phyloP scores from a whole-genome alignment of 2,329 filamentous ascomycete genomes.

The Exophiala spinifera region DNA sequence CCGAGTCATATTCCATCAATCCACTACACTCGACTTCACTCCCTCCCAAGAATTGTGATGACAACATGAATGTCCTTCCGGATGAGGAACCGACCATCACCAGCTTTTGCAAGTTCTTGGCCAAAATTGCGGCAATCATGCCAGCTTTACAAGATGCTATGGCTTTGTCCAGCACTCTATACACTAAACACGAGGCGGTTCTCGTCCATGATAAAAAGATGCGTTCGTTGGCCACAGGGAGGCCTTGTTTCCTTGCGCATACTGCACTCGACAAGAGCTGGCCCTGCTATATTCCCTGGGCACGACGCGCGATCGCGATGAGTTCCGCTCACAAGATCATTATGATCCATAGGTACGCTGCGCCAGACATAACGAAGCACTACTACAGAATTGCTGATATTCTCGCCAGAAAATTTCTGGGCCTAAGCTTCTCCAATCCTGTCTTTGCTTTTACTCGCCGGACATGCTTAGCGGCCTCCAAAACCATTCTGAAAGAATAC shows the following conservation, averaged over 20 bases:
- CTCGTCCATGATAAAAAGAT: constrained; percentile 41
- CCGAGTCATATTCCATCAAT: constrained; percentile 39
- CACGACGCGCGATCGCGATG: constrained; percentile 39
- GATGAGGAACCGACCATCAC: constrained; percentile 32
- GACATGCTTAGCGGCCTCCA: constrained; percentile 42
- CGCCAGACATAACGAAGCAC: not conserved
- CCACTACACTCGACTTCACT: constrained; percentile 36
- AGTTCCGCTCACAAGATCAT: constrained; percentile 31
- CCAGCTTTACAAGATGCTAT: constrained; percentile 40
- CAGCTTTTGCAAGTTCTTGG: constrained; percentile 38
- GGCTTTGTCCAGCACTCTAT: constrained; percentile 34
- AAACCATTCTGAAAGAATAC: constrained; percentile 42
- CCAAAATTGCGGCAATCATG: constrained; percentile 40
- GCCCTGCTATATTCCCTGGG: constrained; percentile 43
- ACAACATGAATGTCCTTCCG: constrained; percentile 30
- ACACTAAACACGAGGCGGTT: constrained; percentile 42
- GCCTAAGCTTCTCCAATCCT: constrained; percentile 40
- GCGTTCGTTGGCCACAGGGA: constrained; percentile 33
- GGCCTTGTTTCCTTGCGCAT: constrained; percentile 37
- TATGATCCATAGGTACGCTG: constrained; percentile 23
- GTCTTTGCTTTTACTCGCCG: constrained; percentile 42
- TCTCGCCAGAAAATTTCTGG: constrained; percentile 37
- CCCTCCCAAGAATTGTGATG: constrained; percentile 38
- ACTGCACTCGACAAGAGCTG: constrained; percentile 36
- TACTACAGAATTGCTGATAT: no score